Conservation (phyloP, 805 yeast genomes). For the Maudiozyma serrabonitensis region DNA sequence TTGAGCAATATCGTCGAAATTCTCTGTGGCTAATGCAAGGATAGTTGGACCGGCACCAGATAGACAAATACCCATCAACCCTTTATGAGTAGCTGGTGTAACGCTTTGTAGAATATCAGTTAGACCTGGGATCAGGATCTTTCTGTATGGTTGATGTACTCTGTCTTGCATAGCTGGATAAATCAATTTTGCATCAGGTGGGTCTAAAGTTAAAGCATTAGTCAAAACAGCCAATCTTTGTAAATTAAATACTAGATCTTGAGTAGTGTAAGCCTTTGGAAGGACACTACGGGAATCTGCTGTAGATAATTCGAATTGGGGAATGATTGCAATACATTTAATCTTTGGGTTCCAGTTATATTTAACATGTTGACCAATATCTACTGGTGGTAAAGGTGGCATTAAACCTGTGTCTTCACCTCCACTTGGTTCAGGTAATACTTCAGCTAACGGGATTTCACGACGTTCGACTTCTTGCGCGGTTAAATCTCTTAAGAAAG, state of each 20-base stretch:
- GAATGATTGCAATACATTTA: constrained; percentile 84
- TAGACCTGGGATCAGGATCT: constrained; percentile 84
- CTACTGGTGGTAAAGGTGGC: constrained; percentile 75
- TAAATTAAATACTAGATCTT: constrained; percentile 83
- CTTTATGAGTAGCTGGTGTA: constrained; percentile 74
- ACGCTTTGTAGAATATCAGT: constrained; percentile 68
- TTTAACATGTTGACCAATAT: constrained; percentile 81
- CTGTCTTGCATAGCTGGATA: constrained; percentile 95
- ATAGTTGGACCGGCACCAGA: constrained; percentile 99
- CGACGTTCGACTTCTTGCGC: constrained; percentile 63
- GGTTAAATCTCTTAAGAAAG: constrained; percentile 73
- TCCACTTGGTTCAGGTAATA: constrained; percentile 69
- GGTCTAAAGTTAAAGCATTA: constrained; percentile 76
- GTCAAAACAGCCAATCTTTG: constrained; percentile 91
- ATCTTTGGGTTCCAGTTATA: constrained; percentile 75
- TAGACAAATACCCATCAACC: constrained; percentile 85
- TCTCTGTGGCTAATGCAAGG: constrained; percentile 81
- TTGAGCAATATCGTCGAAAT: constrained; percentile 72
- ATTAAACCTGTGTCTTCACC: constrained; percentile 58
- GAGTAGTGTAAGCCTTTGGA: constrained; percentile 66
- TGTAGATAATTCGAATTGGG: constrained; percentile 89
- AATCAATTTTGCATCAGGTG: constrained; percentile 74
- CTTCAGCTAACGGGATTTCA: constrained; percentile 77
- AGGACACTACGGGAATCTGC: constrained; percentile 85
- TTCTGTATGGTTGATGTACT: constrained; percentile 95